These are phyloP conservation scores for Willaertia magna DNA, from an alignment of 208 protist species.

Conservation along the genomic window DNA sequence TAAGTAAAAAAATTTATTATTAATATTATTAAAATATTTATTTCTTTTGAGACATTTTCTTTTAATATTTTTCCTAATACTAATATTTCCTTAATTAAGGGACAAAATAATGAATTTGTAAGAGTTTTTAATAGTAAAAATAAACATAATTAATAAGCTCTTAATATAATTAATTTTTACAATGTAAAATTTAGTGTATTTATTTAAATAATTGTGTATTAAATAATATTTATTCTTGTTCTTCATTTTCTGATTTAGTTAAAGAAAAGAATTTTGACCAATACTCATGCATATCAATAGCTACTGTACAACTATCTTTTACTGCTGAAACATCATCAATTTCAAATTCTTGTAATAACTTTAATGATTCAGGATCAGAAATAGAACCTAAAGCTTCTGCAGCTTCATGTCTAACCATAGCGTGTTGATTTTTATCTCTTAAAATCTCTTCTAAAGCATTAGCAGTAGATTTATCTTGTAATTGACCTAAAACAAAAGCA, in stretches of 20 bases:
- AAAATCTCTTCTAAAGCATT: slow-evolving; percentile 50
- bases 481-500: slow-evolving; percentile 90
- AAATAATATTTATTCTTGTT: background rate
- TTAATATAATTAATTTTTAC: no score
- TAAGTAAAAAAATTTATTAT: no score
- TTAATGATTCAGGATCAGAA: slow-evolving; percentile 38
- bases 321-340: slow-evolving; percentile 28
- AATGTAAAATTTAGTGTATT: no score
- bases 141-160: no score
- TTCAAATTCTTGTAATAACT: slow-evolving; percentile 20
- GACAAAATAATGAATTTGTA: no score
- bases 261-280: slow-evolving; percentile 13
- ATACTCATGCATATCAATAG: slow-evolving; percentile 37
- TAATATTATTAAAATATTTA: no score
- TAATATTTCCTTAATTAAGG: no score
- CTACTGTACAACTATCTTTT: slow-evolving; percentile 33
- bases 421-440: slow-evolving; percentile 59
- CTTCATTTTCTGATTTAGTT: background rate
- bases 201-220: no score
- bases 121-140: no score
- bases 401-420: slow-evolving; percentile 92
- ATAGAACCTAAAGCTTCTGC: slow-evolving; percentile 91
- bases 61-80: no score
- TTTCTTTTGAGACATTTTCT: no score
- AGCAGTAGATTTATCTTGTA: slow-evolving; percentile 63